Percentiles rank a stretch among this genome's conserved stretches.
These are phyloP conservation scores for Cladorrhinum sp. DNA, from an alignment of 2,329 filamentous ascomycete species.

Conservation along the genomic window DNA sequence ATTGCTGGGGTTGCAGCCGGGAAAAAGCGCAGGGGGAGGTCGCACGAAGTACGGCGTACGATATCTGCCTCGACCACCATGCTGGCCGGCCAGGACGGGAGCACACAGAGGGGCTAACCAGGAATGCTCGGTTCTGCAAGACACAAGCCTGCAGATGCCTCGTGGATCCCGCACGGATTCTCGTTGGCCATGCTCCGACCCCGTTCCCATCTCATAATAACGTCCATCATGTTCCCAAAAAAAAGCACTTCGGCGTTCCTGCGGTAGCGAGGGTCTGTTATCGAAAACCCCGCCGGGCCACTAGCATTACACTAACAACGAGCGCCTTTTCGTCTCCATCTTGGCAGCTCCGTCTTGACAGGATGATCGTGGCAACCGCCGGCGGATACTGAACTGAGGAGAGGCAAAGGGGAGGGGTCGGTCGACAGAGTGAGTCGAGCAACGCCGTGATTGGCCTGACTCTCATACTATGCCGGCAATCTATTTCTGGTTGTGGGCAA, in stretches of 20 bases:
- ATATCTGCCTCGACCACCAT: background rate
- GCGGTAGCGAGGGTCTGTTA: slow-evolving; percentile 5
- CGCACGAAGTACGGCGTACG: background rate
- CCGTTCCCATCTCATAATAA: background rate
- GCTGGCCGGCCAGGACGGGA: background rate
- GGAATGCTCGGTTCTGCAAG: slow-evolving; percentile 15
- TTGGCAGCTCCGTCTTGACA: slow-evolving; percentile 7
- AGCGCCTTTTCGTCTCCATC: background rate
- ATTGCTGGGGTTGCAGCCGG: background rate
- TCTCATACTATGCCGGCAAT: slow-evolving; percentile 24
- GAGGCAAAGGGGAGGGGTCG: slow-evolving; percentile 11
- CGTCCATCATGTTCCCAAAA: background rate
- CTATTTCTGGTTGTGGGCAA: slow-evolving; percentile 29
- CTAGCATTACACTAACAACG: background rate
- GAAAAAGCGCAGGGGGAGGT: background rate
- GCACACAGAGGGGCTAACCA: slow-evolving; percentile 2
- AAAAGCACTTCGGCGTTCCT: background rate
- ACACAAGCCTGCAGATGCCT: slow-evolving; percentile 15
- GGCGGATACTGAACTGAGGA: background rate
- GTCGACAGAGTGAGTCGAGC: background rate
- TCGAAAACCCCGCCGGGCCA: background rate
- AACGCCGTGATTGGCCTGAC: slow-evolving; percentile 19
- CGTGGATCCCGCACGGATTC: slow-evolving; percentile 5
- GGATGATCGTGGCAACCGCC: slow-evolving; percentile 9
- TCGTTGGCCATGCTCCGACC: background rate